These are phyloP conservation scores for Mycena amicta DNA, from an alignment of 768 basidiomycete genomes.

Conservation along the genomic window DNA sequence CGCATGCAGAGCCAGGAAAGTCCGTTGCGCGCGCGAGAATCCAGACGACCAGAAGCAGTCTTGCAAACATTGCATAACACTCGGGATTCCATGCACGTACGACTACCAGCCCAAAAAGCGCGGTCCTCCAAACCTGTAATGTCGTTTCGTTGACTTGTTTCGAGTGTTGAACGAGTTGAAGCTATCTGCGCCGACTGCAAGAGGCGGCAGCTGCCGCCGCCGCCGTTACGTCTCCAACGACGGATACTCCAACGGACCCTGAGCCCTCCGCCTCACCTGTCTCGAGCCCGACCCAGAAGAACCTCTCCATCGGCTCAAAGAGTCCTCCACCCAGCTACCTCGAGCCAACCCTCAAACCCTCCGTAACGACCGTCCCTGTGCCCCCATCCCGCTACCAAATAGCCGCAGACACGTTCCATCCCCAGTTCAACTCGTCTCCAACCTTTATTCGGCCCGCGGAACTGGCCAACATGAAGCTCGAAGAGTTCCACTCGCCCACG, in stretches of 20 bases:
- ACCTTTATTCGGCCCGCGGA: constrained; percentile 29
- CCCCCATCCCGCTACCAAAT: constrained; percentile 74
- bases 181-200: constrained; percentile 79
- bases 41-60: constrained; percentile 74
- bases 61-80: constrained; percentile 85
- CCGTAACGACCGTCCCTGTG: constrained; percentile 47
- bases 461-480: constrained; percentile 30
- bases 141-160: constrained; percentile 7
- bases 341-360: constrained; percentile 48
- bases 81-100: constrained; percentile 85
- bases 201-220: constrained; percentile 69
- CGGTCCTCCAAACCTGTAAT: constrained; percentile 89
- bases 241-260: constrained; percentile 36
- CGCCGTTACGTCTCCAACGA: constrained; percentile 29
- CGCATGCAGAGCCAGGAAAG: constrained; percentile 85
- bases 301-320: constrained; percentile 47
- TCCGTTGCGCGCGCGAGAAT: constrained; percentile 80
- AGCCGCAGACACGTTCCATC: constrained; percentile 67
- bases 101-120: constrained; percentile 94
- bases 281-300: constrained; percentile 50
- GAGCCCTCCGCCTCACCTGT: constrained; percentile 49
- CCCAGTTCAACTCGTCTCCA: constrained; percentile 45
- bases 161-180: constrained; percentile 29
- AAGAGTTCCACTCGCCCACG: constrained; percentile 48
- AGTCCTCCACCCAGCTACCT: constrained; percentile 51